phyloP scores from a whole-genome alignment of 2,329 filamentous ascomycete species.

The Calonectria ilicicola region DNA sequence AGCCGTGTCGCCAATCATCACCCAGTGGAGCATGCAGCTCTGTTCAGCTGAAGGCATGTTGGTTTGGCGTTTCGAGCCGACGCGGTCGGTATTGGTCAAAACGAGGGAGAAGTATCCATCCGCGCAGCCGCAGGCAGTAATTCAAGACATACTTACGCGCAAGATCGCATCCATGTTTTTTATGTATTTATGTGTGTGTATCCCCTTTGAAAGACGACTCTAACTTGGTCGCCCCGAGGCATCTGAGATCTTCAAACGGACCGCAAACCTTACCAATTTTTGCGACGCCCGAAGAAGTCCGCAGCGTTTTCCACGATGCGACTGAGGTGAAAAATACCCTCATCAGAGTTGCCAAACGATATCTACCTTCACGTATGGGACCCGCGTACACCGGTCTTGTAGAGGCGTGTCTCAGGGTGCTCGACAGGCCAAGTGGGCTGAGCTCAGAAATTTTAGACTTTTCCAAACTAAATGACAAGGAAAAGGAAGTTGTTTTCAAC shows the following conservation, averaged over 20 bases:
- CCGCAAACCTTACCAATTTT: not conserved
- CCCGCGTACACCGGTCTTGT: not conserved
- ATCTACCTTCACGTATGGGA: not conserved
- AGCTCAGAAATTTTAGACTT: not conserved
- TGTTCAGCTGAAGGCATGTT: too few relatives aligned
- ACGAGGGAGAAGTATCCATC: too few relatives aligned
- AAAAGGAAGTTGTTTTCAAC: not conserved
- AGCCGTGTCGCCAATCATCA: too few relatives aligned
- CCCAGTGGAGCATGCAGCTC: too few relatives aligned
- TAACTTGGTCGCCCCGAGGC: too few relatives aligned
- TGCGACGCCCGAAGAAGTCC: not conserved
- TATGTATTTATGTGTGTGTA: too few relatives aligned
- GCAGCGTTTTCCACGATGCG: not conserved
- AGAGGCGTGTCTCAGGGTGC: not conserved
- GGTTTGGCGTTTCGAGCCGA: too few relatives aligned
- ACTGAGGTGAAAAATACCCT: not conserved
- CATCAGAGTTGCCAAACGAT: not conserved
- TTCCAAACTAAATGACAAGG: not conserved
- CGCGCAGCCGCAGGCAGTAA: too few relatives aligned
- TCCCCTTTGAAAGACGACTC: too few relatives aligned
- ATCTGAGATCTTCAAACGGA: not conserved
- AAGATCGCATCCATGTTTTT: too few relatives aligned
- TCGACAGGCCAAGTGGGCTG: not conserved
- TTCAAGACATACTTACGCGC: too few relatives aligned
- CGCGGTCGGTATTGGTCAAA: too few relatives aligned